These are phyloP conservation scores for Musa itinerans DNA, from an alignment of 176 grass and related monocot genomes.

Conservation along the genomic window DNA sequence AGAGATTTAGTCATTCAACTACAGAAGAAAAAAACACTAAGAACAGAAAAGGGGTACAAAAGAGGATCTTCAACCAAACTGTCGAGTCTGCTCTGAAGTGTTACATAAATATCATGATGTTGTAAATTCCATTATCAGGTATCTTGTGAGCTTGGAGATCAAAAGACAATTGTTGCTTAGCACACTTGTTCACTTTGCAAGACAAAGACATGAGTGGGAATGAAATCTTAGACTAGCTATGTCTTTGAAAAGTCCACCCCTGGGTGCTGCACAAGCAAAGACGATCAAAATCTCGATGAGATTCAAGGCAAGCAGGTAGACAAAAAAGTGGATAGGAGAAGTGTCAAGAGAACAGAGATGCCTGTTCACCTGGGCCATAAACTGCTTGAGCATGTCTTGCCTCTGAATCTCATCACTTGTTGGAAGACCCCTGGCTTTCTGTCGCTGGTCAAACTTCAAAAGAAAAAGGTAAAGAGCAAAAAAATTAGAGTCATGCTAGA, in stretches of 20 bases:
- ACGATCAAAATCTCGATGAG: slow-evolving; percentile 3
- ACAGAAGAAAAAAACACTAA: no score
- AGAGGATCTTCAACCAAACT: no score
- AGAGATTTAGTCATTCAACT: no score
- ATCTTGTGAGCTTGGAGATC: no score
- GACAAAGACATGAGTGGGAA: no score
- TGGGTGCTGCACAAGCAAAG: slow-evolving; percentile 24
- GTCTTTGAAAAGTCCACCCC: slow-evolving; percentile 43
- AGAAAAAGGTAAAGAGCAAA: not conserved
- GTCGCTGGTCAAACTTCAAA: slow-evolving; percentile 80
- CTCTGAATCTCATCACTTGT: slow-evolving; percentile 93
- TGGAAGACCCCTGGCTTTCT: slow-evolving; percentile 91
- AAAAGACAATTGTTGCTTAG: not conserved
- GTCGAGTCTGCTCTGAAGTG: no score
- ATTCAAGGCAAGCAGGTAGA: not conserved
- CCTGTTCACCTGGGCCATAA: slow-evolving; percentile 64
- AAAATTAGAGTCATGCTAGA: no score
- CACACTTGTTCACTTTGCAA: no score
- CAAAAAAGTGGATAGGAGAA: not conserved
- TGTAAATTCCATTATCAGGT: no score
- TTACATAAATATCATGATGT: no score
- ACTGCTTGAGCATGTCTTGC: slow-evolving; percentile 93
- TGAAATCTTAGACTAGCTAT: slow-evolving; percentile 22
- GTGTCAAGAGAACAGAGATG: not conserved
- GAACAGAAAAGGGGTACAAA: no score